Evolutionary conservation across 2,329 filamentous ascomycete genomes (phyloP).

Genomic region (Fusarium acutatum): DNA sequence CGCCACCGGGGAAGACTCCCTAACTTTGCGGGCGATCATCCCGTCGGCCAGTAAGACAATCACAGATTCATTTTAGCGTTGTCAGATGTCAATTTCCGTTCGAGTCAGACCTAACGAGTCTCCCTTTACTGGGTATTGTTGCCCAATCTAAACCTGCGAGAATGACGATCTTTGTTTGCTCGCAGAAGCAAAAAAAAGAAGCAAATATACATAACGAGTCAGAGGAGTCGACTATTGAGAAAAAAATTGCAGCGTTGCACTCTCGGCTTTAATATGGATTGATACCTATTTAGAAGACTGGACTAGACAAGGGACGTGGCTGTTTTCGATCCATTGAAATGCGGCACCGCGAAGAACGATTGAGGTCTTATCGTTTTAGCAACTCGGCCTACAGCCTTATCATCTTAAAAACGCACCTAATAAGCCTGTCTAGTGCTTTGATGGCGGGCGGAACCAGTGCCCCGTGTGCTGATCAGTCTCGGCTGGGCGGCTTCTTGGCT

Average conservation of each 20-base stretch:
- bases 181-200: background rate
- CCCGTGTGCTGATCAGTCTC: background rate
- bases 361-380: background rate
- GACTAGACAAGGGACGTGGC: background rate
- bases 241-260: background rate
- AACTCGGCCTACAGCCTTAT: background rate
- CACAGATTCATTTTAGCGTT: background rate
- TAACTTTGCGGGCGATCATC: background rate
- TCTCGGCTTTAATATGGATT: background rate
- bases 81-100: background rate
- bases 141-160: background rate
- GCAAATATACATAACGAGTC: background rate
- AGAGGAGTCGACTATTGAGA: background rate
- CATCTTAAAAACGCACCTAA: background rate
- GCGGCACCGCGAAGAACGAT: background rate
- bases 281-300: background rate
- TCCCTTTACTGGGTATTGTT: background rate
- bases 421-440: background rate
- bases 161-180: too few species aligned
- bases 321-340: background rate
- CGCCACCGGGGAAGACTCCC: background rate
- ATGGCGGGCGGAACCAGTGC: background rate
- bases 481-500: background rate
- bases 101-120: background rate
- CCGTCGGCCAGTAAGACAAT: background rate